Percentiles rank a stretch among this genome's conserved stretches.
Conservation (phyloP, 2,329 filamentous ascomycete genomes). For the Thyridium curvatum region DNA sequence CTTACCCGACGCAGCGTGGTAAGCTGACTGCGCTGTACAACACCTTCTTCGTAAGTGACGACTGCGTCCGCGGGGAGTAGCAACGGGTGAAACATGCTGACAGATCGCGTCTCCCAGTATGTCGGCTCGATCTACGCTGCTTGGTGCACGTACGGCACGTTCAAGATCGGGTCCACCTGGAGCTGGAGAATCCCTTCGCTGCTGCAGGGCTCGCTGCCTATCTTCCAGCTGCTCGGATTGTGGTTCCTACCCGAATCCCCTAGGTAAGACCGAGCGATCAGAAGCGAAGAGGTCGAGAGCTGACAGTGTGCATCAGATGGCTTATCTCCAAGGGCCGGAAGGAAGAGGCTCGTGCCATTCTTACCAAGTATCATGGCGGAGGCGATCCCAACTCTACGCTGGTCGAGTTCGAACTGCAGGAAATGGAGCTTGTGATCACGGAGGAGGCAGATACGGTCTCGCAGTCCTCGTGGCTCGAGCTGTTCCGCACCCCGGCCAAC, state of each 20-base stretch:
- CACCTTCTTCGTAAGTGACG: slow-evolving; percentile 19
- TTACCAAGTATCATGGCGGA: slow-evolving; percentile 29
- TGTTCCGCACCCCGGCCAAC: slow-evolving; percentile 5
- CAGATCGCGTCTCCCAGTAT: neutral
- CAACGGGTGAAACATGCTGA: no score
- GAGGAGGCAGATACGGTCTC: neutral
- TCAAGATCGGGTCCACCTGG: slow-evolving; percentile 31
- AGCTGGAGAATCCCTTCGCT: slow-evolving; percentile 34
- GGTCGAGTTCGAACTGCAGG: neutral
- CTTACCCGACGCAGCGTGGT: slow-evolving; percentile 46
- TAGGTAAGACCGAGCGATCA: no score
- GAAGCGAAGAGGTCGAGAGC: no score
- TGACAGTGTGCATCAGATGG: no score
- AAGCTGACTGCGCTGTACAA: slow-evolving; percentile 7
- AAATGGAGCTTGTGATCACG: neutral
- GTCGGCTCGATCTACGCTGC: slow-evolving; percentile 17
- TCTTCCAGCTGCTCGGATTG: slow-evolving; percentile 31
- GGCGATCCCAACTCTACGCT: slow-evolving; percentile 20
- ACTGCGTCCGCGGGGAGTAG: no score
- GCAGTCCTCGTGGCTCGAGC: neutral
- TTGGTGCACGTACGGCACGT: slow-evolving; percentile 32
- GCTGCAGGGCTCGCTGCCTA: slow-evolving; percentile 36
- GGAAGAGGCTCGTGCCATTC: slow-evolving; percentile 43
- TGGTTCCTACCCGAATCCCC: slow-evolving; percentile 47
- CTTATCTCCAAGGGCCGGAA: slow-evolving; percentile 37